phyloP scores from a whole-genome alignment of 306 rosid species.

The Prunus mira region DNA sequence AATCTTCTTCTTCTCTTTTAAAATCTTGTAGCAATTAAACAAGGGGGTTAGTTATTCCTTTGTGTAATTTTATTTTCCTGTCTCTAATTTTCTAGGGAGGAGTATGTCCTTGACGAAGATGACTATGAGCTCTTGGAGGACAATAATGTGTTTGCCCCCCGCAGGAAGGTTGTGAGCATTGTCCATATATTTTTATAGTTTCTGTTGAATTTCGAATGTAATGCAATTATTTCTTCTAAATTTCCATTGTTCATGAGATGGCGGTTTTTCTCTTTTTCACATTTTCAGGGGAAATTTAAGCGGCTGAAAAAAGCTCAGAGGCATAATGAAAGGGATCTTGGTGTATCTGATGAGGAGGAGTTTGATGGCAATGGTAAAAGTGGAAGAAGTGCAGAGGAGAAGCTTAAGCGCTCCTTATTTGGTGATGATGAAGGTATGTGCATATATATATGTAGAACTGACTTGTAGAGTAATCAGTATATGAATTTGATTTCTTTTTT shows the following conservation, averaged over 20 bases:
- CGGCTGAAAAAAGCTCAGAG: slow-evolving; percentile 78
- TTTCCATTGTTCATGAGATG: background rate
- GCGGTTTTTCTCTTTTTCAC: background rate
- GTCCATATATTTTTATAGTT: background rate
- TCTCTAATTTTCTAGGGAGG: slow-evolving; percentile 58
- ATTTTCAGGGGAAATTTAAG: slow-evolving; percentile 70
- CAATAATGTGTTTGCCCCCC: slow-evolving; percentile 76
- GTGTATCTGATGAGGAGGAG: slow-evolving; percentile 75
- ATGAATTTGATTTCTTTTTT: slow-evolving; percentile 5
- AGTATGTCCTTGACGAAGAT: slow-evolving; percentile 87
- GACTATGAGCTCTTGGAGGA: slow-evolving; percentile 85
- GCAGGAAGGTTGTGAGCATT: slow-evolving; percentile 66
- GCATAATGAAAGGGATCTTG: slow-evolving; percentile 43
- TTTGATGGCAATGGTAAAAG: slow-evolving; percentile 20
- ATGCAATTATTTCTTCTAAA: slow-evolving; percentile 1
- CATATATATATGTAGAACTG: background rate
- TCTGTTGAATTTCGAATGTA: background rate
- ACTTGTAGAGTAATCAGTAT: slow-evolving; percentile 11
- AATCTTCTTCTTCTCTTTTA: background rate
- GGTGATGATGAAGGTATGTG: slow-evolving; percentile 82
- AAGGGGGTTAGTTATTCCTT: slow-evolving; percentile 6
- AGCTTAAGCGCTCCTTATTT: slow-evolving; percentile 49
- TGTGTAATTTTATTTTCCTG: slow-evolving; percentile 2
- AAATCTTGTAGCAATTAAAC: background rate
- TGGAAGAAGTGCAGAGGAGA: no score